Base-by-base conservation (phyloP, 345 rosid genomes). In the Garcia nutans region DNA sequence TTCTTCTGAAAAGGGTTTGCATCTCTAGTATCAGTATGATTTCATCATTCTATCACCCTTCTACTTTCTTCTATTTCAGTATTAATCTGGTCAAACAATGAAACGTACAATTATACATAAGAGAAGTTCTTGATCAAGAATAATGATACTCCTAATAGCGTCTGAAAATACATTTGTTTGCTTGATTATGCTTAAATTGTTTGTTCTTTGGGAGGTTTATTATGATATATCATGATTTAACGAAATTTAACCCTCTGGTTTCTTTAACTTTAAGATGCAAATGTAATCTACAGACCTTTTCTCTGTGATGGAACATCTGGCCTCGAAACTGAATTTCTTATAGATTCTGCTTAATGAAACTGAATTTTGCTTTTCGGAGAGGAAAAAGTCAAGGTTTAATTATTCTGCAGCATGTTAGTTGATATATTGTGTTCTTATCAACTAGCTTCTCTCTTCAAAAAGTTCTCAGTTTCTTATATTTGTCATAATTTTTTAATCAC, bases 21-120 rank as follows among this genome's bases (percentile, higher is more conserved):
- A 33, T 57, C 52, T 65, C 23, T 42, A 15, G 37, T 56, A 12
- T 68, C 8, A 3, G 22, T 63, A 5, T 37, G 5, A 37, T 37
- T 37, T 37, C 24, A 12, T 67, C 56, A 13, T 15, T 19, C 41
- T 37, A 58, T 33, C 5, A 31, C 31, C 16, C 68, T 65, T 33
- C 2, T 65, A 6, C 58, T 75, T 19, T 52, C 10, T 47, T 62
- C 50, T 44, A 23, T 72, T 65, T 65, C 57, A 2, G 58, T 9
- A 44, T 66, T 75, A 20, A 8, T 72, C 47, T 67, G 45, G 52
- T 71, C 57, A 74, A 49, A 65, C 54, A 49, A 50, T 0, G 52
- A 19, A 50, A 50, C 54, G 15, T 64, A 3, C 42, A 63, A 50
- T 12, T 60, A 20, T 64, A 3, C 50, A 63, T 47, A 65, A 19